Conservation (phyloP, 2,329 filamentous ascomycete genomes). For the Talaromyces marneffei region DNA sequence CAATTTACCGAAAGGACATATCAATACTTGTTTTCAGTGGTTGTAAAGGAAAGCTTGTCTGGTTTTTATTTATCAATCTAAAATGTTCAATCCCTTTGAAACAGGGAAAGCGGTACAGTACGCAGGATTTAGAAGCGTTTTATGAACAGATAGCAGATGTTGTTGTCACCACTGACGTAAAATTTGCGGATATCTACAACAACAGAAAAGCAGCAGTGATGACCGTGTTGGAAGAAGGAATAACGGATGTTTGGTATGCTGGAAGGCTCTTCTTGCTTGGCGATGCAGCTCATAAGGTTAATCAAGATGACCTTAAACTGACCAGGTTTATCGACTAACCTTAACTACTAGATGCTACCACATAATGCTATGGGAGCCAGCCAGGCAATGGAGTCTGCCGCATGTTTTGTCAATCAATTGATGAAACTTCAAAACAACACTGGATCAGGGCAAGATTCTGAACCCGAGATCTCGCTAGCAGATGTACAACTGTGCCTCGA, state of each 20-base stretch:
- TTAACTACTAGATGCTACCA: not conserved
- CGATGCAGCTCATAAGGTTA: conserved; percentile 2
- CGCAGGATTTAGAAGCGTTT: not conserved
- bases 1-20: not conserved
- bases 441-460: not conserved
- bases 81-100: not conserved
- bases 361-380: conserved; percentile 7
- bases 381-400: conserved; percentile 4
- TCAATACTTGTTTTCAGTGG: conserved; percentile 1
- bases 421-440: not conserved
- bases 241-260: not conserved
- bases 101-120: not conserved
- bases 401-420: not conserved
- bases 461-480: not conserved
- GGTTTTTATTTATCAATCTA: not conserved
- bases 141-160: not conserved
- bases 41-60: not conserved
- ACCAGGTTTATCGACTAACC: not conserved
- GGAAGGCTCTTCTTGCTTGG: not conserved
- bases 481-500: not conserved
- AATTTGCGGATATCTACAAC: not conserved
- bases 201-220: conserved; percentile 8
- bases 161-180: not conserved
- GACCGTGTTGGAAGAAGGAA: not conserved
- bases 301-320: not conserved